These are phyloP conservation scores for Citrus medica DNA, from an alignment of 345 rosid species.

Conservation along the genomic window DNA sequence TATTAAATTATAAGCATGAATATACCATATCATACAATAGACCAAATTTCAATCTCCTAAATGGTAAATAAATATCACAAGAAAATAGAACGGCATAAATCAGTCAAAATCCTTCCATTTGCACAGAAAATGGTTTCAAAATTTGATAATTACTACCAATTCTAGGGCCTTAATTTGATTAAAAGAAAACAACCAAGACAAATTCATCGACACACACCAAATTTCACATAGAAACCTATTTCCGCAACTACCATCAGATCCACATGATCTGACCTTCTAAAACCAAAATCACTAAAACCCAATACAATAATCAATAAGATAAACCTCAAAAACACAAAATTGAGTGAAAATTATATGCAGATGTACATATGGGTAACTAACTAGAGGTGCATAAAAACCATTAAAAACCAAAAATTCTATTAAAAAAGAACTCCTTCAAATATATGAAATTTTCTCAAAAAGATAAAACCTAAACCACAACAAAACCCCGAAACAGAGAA, in stretches of 20 bases:
- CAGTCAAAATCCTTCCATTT: slow-evolving; percentile 5
- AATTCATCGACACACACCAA: background rate
- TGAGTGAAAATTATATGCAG: background rate
- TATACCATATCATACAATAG: background rate
- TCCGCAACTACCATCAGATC: slow-evolving; percentile 22
- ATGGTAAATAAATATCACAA: background rate
- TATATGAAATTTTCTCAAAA: background rate
- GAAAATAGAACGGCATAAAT: background rate
- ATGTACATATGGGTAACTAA: background rate
- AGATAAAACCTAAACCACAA: slow-evolving; percentile 29
- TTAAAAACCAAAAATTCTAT: background rate
- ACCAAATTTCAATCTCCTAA: background rate
- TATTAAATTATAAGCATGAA: background rate
- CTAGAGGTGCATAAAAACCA: background rate
- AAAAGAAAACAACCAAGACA: background rate
- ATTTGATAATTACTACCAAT: slow-evolving; percentile 1
- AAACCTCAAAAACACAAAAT: background rate
- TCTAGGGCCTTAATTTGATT: background rate
- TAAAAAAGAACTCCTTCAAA: background rate
- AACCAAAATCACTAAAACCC: background rate
- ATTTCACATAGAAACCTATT: background rate
- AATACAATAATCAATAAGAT: slow-evolving; percentile 3
- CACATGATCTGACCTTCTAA: slow-evolving; percentile 14
- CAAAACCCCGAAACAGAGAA: slow-evolving; percentile 25
- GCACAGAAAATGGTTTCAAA: slow-evolving; percentile 1